Base-by-base conservation (phyloP, 192 early-diverging fungal species). In the Podila minutissima region DNA sequence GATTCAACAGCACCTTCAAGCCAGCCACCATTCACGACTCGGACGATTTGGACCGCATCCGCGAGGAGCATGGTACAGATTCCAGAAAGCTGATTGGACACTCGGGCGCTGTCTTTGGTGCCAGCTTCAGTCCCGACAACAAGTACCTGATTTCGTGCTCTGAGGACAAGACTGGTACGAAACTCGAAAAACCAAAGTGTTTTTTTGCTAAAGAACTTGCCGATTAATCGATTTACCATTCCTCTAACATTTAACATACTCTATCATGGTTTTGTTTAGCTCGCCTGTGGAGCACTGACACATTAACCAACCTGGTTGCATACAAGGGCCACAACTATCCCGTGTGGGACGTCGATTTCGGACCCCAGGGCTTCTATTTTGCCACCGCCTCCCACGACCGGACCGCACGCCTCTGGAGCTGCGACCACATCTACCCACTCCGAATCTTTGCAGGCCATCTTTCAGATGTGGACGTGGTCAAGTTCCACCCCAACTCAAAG, bases 311-410 rank as follows among this genome's bases (percentile, higher is more conserved):
- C 67, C 66, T 99, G n/a, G 98, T 95, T 13, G 90, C 88, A 59
- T 99, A 98, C 89, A 94, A 93, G 74, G 98, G 98, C 32, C 98
- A 99, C 81, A 98, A 96, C 83, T 94, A 94, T 67, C 97, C 98
- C 5, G 86, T 99, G 7, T 99, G 97, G 96, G 97, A 99, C 85
- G 94, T 97, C 3, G 89, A 93, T 58, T 96, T 98, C 84, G 92
- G 94, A 20, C 94, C 94, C 2, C 89, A 92, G 64, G 96, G 97
- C 19, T 92, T 94, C 66, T 99, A 99, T 83, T 99, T 99, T 89
- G 98, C 95, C 5, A 99, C 96, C 4, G 95, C 95, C 1, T 95
- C 94, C 24, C 95, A 97, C 74, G 98, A 99, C 83, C 87, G 94
- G 69, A 99, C 97, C 0, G 95, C 98, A 31, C 86, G 97, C 48